Conservation (phyloP, 345 rosid genomes). For the Triadica sebifera region DNA sequence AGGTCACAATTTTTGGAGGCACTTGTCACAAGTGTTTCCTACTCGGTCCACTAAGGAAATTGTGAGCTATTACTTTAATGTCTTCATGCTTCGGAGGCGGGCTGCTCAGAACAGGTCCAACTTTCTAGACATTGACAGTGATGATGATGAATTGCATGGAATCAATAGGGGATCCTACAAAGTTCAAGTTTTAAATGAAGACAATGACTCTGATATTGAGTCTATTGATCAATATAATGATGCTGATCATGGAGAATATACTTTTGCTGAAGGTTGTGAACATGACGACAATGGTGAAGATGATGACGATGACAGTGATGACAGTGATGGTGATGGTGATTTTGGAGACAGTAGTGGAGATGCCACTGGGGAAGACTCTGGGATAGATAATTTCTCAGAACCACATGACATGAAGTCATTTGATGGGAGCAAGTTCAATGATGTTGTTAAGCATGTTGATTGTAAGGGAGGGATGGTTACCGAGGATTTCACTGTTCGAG, state of each 20-base stretch:
- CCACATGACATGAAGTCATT: constrained; percentile 5
- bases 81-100: constrained; percentile 58
- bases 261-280: constrained; percentile 14
- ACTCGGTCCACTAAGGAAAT: constrained; percentile 54
- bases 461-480: constrained; percentile 20
- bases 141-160: constrained; percentile 71
- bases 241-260: constrained; percentile 21
- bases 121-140: constrained; percentile 57
- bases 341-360: constrained; percentile 13
- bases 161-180: constrained; percentile 21
- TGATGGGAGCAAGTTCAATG: constrained; percentile 16
- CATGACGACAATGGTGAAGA: constrained; percentile 29
- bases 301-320: constrained; percentile 21
- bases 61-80: constrained; percentile 73
- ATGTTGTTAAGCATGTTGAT: constrained; percentile 19
- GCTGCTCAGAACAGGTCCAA: constrained; percentile 63
- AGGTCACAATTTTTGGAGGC: constrained; percentile 67
- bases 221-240: constrained; percentile 36
- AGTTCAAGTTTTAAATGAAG: constrained; percentile 38
- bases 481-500: constrained; percentile 31
- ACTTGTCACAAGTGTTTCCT: constrained; percentile 49
- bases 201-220: constrained; percentile 55
- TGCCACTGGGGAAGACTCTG: constrained; percentile 28
- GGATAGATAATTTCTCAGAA: constrained; percentile 23
- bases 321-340: constrained; percentile 12